Percentiles rank a stretch among this genome's conserved stretches.
Evolutionary conservation across 345 rosid genomes (phyloP).

Genomic region (Cardamine chenopodiifolia): DNA sequence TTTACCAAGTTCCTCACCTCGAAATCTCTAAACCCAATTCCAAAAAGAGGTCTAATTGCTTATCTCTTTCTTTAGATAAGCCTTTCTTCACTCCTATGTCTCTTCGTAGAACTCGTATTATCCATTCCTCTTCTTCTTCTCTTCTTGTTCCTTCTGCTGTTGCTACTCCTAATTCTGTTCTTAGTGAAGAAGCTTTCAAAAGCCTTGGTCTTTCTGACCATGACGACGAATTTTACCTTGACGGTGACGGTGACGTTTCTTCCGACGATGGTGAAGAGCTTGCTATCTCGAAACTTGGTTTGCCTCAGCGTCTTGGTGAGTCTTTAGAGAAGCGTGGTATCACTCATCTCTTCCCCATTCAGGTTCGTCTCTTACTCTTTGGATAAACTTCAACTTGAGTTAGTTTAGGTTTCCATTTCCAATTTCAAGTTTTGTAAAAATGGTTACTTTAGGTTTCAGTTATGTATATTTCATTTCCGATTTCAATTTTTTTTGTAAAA

Average conservation of each 20-base stretch:
- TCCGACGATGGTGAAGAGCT: conserved; percentile 58
- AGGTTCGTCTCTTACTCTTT: conserved; percentile 47
- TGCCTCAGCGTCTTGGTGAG: conserved; percentile 77
- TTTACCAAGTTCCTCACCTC: conserved; percentile 50
- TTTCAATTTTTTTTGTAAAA: not conserved
- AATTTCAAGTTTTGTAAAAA: not conserved
- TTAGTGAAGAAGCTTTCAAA: conserved; percentile 86
- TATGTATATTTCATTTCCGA: not conserved
- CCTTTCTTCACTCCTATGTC: conserved; percentile 40
- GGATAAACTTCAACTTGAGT: not conserved
- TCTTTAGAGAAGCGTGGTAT: conserved; percentile 82
- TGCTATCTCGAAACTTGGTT: conserved; percentile 63
- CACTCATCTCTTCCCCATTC: conserved; percentile 92
- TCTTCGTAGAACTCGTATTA: conserved; percentile 33
- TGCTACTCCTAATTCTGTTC: conserved; percentile 76
- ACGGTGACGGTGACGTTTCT: conserved; percentile 21
- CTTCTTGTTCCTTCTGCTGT: conserved; percentile 62
- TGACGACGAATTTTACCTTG: conserved; percentile 37
- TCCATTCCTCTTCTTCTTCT: conserved; percentile 41
- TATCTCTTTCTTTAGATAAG: conserved; percentile 33
- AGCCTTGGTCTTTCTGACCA: conserved; percentile 54
- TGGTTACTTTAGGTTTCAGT: conserved; percentile 3
- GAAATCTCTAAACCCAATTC: conserved; percentile 44
- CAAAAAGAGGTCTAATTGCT: conserved; percentile 34
- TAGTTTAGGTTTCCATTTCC: not conserved